phyloP scores from a whole-genome alignment of 768 basidiomycete genomes.

The Russula sp. region DNA sequence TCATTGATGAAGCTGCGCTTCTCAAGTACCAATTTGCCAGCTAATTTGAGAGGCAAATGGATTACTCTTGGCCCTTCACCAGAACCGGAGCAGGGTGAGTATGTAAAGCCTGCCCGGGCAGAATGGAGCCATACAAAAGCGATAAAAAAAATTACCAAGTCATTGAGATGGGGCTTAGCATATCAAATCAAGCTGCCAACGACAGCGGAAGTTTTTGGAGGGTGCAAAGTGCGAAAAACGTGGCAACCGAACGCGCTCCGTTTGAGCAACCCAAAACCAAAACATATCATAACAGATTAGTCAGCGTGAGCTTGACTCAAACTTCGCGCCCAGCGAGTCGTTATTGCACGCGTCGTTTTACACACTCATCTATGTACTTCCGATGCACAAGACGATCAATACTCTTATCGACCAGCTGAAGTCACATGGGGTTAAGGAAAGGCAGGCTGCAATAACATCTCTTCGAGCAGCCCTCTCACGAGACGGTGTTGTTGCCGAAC shows the following conservation, averaged over 20 bases:
- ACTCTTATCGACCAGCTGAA: slow-evolving; percentile 50
- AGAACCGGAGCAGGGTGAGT: slow-evolving; percentile 33
- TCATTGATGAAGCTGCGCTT: slow-evolving; percentile 23
- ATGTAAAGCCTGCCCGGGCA: slow-evolving; percentile 32
- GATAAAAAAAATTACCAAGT: neutral
- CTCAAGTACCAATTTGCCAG: slow-evolving; percentile 29
- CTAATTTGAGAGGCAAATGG: slow-evolving; percentile 23
- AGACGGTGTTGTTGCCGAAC: slow-evolving; percentile 44
- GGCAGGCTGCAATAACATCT: slow-evolving; percentile 57
- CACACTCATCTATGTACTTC: slow-evolving; percentile 15
- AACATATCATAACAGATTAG: slow-evolving; percentile 21
- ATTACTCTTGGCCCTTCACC: slow-evolving; percentile 31
- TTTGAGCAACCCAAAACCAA: slow-evolving; percentile 8
- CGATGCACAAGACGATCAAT: slow-evolving; percentile 44
- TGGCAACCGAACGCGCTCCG: no score
- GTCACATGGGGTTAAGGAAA: slow-evolving; percentile 65
- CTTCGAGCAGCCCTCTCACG: slow-evolving; percentile 53
- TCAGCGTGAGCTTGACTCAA: neutral
- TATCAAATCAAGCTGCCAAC: neutral
- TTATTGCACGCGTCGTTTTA: neutral
- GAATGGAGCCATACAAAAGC: slow-evolving; percentile 29
- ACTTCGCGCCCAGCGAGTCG: neutral
- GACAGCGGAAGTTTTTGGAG: neutral
- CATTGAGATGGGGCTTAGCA: neutral
- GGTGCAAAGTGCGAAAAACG: no score